These are phyloP conservation scores for Amanita subjunquillea DNA, from an alignment of 768 basidiomycete species.

Conservation along the genomic window DNA sequence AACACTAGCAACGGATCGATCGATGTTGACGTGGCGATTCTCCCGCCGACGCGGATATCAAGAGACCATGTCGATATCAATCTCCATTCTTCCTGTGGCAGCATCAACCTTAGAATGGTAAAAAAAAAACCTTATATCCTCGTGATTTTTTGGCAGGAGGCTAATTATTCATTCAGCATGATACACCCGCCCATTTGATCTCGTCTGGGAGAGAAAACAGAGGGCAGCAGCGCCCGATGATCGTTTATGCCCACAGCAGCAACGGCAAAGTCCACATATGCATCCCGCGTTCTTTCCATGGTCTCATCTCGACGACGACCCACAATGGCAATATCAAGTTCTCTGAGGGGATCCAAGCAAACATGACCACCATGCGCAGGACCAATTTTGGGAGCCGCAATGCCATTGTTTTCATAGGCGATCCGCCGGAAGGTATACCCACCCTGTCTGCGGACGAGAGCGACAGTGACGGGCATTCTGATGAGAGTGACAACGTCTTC, in stretches of 20 bases:
- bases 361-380: neutral
- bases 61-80: neutral
- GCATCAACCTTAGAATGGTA: neutral
- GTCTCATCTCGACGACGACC: neutral
- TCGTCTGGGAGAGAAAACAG: too few relatives aligned
- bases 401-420: neutral
- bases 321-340: neutral
- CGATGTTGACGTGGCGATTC: conserved; percentile 3
- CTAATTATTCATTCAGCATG: neutral
- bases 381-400: neutral
- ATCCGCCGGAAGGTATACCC: neutral
- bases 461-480: neutral
- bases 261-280: neutral
- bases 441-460: neutral
- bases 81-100: neutral
- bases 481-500: neutral
- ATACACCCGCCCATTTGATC: neutral
- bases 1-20: neutral
- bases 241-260: neutral
- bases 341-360: neutral
- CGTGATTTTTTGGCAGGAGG: too few relatives aligned
- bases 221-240: neutral
- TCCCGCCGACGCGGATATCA: neutral
- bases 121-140: too few relatives aligned
- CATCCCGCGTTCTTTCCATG: neutral